phyloP scores from a whole-genome alignment of 2,329 filamentous ascomycete genomes.

The Rutstroemia sp. region DNA sequence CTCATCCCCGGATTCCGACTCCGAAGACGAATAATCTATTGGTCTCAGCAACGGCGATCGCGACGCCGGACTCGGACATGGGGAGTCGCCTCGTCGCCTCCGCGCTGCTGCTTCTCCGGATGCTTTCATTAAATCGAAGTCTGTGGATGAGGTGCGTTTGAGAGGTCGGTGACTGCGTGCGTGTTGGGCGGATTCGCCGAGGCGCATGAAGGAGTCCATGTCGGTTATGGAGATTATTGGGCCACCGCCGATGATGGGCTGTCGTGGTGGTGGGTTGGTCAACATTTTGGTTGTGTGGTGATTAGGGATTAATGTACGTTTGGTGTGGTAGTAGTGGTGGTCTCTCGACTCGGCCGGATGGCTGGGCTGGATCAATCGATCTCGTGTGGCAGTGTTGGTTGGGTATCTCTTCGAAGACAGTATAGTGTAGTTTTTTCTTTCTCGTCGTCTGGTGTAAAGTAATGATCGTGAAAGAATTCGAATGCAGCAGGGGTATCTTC shows the following conservation, averaged over 20 bases:
- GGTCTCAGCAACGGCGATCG: neutral
- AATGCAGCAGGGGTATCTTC: no score
- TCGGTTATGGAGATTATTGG: constrained; percentile 9
- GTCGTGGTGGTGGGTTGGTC: neutral
- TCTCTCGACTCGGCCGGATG: no score
- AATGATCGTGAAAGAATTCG: no score
- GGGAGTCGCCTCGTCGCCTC: neutral
- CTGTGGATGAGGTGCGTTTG: constrained; percentile 6
- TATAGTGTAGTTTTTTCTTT: no score
- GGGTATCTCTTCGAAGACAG: no score
- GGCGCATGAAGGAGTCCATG: constrained; percentile 6
- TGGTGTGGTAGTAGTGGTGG: no score
- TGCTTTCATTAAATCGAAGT: constrained; percentile 5
- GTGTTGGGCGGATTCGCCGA: constrained; percentile 5
- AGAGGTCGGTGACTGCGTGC: constrained; percentile 1
- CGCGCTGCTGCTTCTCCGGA: constrained; percentile 7
- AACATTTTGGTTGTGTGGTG: no score
- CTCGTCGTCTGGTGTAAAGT: no score
- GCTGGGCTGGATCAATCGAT: no score
- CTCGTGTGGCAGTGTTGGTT: no score
- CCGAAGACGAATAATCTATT: neutral
- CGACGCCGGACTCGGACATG: neutral
- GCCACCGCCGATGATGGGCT: neutral
- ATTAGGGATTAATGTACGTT: no score
- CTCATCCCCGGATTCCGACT: neutral